phyloP scores from a whole-genome alignment of 2,329 filamentous ascomycete genomes.

The Helotiales sp. region DNA sequence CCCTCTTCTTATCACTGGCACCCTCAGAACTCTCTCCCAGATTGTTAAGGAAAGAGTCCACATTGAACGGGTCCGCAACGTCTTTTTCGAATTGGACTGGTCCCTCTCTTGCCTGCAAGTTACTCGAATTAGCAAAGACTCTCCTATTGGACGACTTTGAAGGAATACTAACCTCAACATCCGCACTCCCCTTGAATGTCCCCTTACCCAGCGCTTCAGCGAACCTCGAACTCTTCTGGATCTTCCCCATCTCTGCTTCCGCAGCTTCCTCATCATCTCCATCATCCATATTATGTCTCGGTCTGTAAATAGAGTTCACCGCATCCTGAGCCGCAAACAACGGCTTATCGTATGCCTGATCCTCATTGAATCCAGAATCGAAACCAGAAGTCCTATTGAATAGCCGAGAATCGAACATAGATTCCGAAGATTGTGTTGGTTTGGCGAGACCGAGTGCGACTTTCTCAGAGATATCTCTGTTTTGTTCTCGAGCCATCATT shows the following conservation, averaged over 20 bases:
- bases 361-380: conserved; percentile 91
- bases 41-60: conserved; percentile 89
- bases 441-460: conserved; percentile 93
- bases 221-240: conserved; percentile 82
- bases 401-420: conserved; percentile 94
- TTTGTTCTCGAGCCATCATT: conserved; percentile 91
- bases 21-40: conserved; percentile 56
- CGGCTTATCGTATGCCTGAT: conserved; percentile 96
- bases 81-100: conserved; percentile 98
- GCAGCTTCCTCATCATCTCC: conserved; percentile 77
- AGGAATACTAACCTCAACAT: conserved; percentile 66
- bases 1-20: conserved; percentile 55
- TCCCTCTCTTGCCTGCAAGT: conserved; percentile 69
- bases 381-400: conserved; percentile 96
- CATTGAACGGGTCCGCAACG: conserved; percentile 81
- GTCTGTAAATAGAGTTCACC: conserved; percentile 90
- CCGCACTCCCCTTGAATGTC: conserved; percentile 84
- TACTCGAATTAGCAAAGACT: conserved; percentile 22
- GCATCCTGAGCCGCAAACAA: conserved; percentile 95
- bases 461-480: conserved; percentile 96
- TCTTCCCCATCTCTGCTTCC: conserved; percentile 81
- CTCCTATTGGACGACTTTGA: not conserved
- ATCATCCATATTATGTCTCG: conserved; percentile 71
- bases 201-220: conserved; percentile 80
- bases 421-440: conserved; percentile 85